Evolutionary conservation across 2,329 filamentous ascomycete genomes (phyloP).

Genomic region (Pestalotiopsis sp.): DNA sequence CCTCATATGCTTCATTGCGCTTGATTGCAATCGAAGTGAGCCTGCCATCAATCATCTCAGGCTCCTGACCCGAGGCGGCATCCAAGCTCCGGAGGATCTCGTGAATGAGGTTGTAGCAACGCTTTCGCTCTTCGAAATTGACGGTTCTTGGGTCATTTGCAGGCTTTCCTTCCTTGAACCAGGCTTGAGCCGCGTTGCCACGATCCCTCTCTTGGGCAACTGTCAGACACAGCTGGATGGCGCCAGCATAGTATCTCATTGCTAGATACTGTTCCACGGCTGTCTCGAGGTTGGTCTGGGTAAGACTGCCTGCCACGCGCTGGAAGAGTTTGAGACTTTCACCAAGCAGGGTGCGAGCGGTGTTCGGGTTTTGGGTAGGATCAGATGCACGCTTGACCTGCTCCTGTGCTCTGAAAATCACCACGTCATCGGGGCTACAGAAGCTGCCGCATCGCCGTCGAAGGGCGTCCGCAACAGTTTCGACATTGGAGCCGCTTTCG

Average conservation of each 20-base stretch:
- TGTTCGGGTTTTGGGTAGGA: slow-evolving; percentile 71
- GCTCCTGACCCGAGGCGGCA: slow-evolving; percentile 64
- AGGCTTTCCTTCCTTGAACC: slow-evolving; percentile 83
- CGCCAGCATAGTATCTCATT: slow-evolving; percentile 89
- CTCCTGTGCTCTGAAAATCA: slow-evolving; percentile 98
- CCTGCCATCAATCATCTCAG: slow-evolving; percentile 75
- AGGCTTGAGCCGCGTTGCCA: slow-evolving; percentile 80
- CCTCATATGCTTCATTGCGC: slow-evolving; percentile 82
- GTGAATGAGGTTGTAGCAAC: slow-evolving; percentile 87
- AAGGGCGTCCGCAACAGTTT: slow-evolving; percentile 94
- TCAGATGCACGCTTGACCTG: slow-evolving; percentile 87
- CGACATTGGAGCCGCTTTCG: slow-evolving; percentile 92
- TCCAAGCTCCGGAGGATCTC: slow-evolving; percentile 79
- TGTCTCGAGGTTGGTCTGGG: slow-evolving; percentile 74
- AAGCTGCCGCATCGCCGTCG: slow-evolving; percentile 92
- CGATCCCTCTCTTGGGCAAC: slow-evolving; percentile 86
- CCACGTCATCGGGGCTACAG: slow-evolving; percentile 94
- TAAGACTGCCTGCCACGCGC: slow-evolving; percentile 81
- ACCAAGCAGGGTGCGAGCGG: slow-evolving; percentile 76
- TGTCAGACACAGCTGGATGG: slow-evolving; percentile 80
- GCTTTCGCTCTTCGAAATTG: slow-evolving; percentile 69
- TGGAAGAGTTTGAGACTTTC: slow-evolving; percentile 88
- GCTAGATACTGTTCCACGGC: slow-evolving; percentile 78
- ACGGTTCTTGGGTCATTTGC: slow-evolving; percentile 66
- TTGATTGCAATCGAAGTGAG: slow-evolving; percentile 75